Conservation (phyloP, 225 moss, liverwort and hornwort species). For the Asterella californica region DNA sequence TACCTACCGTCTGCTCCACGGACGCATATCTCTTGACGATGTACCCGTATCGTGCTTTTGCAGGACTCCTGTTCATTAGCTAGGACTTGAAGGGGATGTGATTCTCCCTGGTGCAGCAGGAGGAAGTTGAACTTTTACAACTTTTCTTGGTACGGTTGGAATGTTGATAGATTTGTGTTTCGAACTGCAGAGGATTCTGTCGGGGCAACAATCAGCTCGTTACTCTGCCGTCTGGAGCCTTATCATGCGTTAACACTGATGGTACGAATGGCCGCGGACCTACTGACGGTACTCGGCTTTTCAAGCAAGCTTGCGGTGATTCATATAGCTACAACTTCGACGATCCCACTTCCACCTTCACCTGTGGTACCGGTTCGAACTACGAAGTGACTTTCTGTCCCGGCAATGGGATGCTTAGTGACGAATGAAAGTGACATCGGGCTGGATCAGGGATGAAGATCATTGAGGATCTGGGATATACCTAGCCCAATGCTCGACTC, state of each 20-base stretch:
- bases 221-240: constrained; percentile 3
- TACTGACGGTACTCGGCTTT: constrained; percentile 10
- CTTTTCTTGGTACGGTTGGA: background rate
- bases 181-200: constrained; percentile 19
- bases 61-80: background rate
- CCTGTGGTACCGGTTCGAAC: constrained; percentile 24
- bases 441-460: too few species aligned
- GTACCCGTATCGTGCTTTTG: too few species aligned
- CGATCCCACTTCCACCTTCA: constrained; percentile 11
- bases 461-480: too few species aligned
- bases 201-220: constrained; percentile 17
- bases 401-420: background rate
- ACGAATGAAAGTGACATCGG: too few species aligned
- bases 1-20: background rate
- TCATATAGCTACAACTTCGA: constrained; percentile 37
- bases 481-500: too few species aligned
- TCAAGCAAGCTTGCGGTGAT: constrained; percentile 33
- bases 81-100: background rate
- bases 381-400: constrained; percentile 42
- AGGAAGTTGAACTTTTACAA: background rate
- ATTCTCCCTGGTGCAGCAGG: too few species aligned
- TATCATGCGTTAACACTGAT: constrained; percentile 34
- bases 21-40: too few species aligned
- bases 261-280: constrained; percentile 21
- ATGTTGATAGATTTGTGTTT: background rate